Percentiles rank a stretch among this genome's conserved stretches.
Evolutionary conservation across 768 basidiomycete genomes (phyloP).

Genomic region (Dictyophora rubrovolvata): DNA sequence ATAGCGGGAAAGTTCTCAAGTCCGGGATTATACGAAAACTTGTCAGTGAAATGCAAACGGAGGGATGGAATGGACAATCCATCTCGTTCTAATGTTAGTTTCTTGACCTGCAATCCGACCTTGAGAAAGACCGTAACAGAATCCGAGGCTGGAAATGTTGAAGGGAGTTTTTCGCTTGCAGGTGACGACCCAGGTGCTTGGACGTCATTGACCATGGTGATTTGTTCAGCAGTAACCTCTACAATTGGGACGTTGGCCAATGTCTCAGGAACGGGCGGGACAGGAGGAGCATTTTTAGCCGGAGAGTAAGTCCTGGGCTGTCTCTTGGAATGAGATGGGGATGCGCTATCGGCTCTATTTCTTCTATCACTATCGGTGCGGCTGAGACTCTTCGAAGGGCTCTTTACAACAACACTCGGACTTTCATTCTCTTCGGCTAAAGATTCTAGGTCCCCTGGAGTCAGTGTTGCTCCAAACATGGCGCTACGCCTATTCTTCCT

Average conservation of each 20-base stretch:
- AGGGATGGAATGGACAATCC: conserved; percentile 64
- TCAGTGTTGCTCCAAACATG: conserved; percentile 45
- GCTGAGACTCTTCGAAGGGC: conserved; percentile 27
- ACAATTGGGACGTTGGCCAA: conserved; percentile 11
- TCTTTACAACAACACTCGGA: not conserved
- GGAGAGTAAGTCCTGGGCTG: conserved; percentile 14
- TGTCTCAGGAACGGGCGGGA: conserved; percentile 24
- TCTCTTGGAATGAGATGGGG: conserved; percentile 1
- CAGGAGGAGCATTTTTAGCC: conserved; percentile 21
- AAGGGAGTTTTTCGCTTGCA: conserved; percentile 6
- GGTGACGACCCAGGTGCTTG: conserved; percentile 15
- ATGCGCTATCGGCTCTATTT: not conserved
- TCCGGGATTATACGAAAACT: conserved; percentile 89
- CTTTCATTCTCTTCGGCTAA: conserved; percentile 63
- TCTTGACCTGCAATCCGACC: conserved; percentile 85
- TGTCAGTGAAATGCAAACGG: conserved; percentile 85
- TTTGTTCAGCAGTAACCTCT: not conserved
- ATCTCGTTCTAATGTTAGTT: conserved; percentile 54
- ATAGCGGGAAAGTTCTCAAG: conserved; percentile 91
- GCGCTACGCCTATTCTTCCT: conserved; percentile 52
- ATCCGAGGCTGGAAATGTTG: conserved; percentile 17
- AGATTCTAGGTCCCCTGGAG: conserved; percentile 61
- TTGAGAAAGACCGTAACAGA: conserved; percentile 76
- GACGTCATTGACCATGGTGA: conserved; percentile 17
- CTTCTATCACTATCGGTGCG: conserved; percentile 17